Base-by-base conservation (phyloP, 257 asterid species). In the Nicotiana obtusifolia region DNA sequence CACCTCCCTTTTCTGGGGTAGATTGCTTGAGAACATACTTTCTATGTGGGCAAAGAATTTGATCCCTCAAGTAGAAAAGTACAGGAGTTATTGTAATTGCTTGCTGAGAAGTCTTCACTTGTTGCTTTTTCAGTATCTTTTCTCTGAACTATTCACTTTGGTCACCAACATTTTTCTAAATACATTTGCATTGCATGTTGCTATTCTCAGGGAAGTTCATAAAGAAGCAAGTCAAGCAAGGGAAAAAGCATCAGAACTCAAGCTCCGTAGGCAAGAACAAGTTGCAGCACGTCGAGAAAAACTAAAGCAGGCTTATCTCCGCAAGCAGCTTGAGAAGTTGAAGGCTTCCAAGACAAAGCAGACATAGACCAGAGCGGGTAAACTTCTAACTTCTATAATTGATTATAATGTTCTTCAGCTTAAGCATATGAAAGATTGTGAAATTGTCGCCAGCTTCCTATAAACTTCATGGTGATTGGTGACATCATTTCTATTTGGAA, bases 141-240 rank as follows among this genome's bases (percentile, higher is more conserved):
- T 73, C 59, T 69, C 79, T 47, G 8, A 37, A 13, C 4, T 47
- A 24, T 78, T n/a, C 14, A 78, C 5, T 31, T n/a, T 19, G 71
- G 17, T 35, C 68, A 5, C 20, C 20, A 78, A 20, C 5, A 31
- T 33, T 5, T 56, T 11, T 59, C 57, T 11, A 3, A 35, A 60
- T 60, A 30, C n/a, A 49, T 80, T 80, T 80, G 41, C 77, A 28
- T 64, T 54, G 22, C 78, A 69, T 69, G 59, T 41, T 41, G 7
- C 78, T 64, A 54, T 83, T 83, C 81, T 85, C 92, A 95, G 97
- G 99, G 97, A 96, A 88, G 94, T 96, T 88, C 98, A 96, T 67
- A 94, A 94, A 87, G 98, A 96, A 87, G 98, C 92, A 84, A 94
- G 84, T 84, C 85, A 94, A 84, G 99, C 97, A 35, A 91, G 98